phyloP scores from a whole-genome alignment of 179 eudicot species.

The Patellifolia procumbens region DNA sequence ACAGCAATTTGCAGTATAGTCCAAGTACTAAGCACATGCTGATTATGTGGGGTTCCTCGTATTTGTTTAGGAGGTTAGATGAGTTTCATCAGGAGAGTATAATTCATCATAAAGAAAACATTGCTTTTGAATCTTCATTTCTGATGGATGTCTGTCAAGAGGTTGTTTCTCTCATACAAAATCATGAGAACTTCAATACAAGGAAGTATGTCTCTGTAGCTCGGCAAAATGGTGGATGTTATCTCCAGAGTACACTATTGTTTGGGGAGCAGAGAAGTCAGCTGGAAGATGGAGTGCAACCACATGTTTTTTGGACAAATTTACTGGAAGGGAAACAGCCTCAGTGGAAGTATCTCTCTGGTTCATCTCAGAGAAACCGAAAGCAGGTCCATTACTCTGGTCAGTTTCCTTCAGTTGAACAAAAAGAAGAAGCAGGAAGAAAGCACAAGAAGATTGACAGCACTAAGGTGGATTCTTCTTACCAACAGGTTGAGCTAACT shows the following conservation, averaged over 20 bases:
- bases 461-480: conserved; percentile 35
- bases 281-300: conserved; percentile 46
- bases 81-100: conserved; percentile 56
- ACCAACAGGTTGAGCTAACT: conserved; percentile 31
- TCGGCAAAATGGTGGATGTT: conserved; percentile 46
- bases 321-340: conserved; percentile 68
- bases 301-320: conserved; percentile 64
- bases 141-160: conserved; percentile 56
- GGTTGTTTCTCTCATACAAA: conserved; percentile 44
- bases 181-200: conserved; percentile 25
- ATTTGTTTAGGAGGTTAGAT: conserved; percentile 66
- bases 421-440: conserved; percentile 48
- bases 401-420: conserved; percentile 30
- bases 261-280: conserved; percentile 57
- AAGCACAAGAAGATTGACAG: conserved; percentile 52
- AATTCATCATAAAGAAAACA: conserved; percentile 23
- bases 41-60: conserved; percentile 86
- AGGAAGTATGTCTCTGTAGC: conserved; percentile 48
- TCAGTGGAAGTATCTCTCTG: conserved; percentile 60
- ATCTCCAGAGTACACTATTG: conserved; percentile 46
- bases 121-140: conserved; percentile 39
- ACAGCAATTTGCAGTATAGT: conserved; percentile 44
- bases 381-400: conserved; percentile 59
- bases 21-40: conserved; percentile 54
- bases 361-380: conserved; percentile 62